A percentile compares a stretch with the other conserved stretches of the same genome.
These are phyloP conservation scores for Didymosphaeria variabile DNA, from an alignment of 2,329 filamentous ascomycete species.

Conservation along the genomic window DNA sequence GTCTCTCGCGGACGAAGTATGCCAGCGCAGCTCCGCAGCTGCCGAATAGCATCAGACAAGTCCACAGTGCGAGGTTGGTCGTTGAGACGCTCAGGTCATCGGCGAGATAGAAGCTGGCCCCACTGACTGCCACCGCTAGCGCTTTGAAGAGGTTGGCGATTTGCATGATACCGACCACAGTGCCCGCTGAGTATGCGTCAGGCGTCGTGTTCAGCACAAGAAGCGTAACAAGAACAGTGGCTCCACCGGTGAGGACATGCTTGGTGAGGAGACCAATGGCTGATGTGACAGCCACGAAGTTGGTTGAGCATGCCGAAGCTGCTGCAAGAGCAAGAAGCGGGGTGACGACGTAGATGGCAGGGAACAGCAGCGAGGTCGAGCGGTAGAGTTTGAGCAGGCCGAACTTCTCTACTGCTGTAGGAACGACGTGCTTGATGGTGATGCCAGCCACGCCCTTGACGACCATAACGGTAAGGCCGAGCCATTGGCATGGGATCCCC, in stretches of 20 bases:
- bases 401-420: conserved; percentile 47
- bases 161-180: conserved; percentile 59
- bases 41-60: conserved; percentile 52
- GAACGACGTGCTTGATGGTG: conserved; percentile 50
- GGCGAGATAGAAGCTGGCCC: conserved; percentile 57
- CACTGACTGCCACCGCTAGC: conserved; percentile 56
- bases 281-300: conserved; percentile 49
- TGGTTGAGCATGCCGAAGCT: conserved; percentile 43
- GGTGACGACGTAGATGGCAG: conserved; percentile 51
- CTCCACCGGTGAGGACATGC: conserved; percentile 52
- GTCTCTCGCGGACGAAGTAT: conserved; percentile 56
- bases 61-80: conserved; percentile 58
- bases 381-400: conserved; percentile 57
- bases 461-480: conserved; percentile 53
- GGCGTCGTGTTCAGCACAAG: conserved; percentile 60
- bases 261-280: conserved; percentile 54
- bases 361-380: conserved; percentile 51
- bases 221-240: conserved; percentile 55
- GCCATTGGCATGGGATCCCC: conserved; percentile 57
- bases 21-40: conserved; percentile 54
- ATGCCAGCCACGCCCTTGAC: conserved; percentile 54
- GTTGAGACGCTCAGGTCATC: conserved; percentile 54
- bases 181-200: conserved; percentile 57
- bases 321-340: conserved; percentile 51
- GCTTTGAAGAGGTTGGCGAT: conserved; percentile 57